phyloP scores from a whole-genome alignment of 2,329 filamentous ascomycete species.

The Curvularia lunata region DNA sequence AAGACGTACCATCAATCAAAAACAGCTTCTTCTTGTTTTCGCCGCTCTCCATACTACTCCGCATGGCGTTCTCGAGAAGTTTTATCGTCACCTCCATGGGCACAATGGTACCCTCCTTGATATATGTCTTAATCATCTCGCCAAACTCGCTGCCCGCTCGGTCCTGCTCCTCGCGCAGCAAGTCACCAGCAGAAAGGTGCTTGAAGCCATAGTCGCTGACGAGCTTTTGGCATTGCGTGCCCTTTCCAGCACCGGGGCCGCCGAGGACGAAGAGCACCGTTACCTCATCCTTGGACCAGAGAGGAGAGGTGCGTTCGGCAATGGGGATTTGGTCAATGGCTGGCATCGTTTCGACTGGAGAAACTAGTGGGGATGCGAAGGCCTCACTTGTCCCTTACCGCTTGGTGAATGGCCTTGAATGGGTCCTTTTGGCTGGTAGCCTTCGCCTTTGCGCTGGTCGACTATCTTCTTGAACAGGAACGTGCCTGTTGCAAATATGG shows the following conservation, averaged over 20 bases:
- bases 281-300: conserved; percentile 76
- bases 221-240: conserved; percentile 90
- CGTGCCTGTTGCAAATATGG: conserved; percentile 56
- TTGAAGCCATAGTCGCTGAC: conserved; percentile 88
- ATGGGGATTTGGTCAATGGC: conserved; percentile 50
- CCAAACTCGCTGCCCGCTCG: conserved; percentile 87
- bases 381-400: conserved; percentile 29
- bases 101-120: conserved; percentile 93
- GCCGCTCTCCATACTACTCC: conserved; percentile 62
- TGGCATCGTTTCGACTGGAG: conserved; percentile 39
- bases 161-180: conserved; percentile 91
- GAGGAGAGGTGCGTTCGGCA: conserved; percentile 63
- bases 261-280: conserved; percentile 97
- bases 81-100: conserved; percentile 99
- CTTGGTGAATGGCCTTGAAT: conserved; percentile 43
- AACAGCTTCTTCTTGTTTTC: conserved; percentile 71
- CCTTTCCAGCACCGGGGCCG: conserved; percentile 93
- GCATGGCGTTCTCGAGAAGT: conserved; percentile 93
- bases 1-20: conserved; percentile 65
- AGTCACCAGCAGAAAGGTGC: conserved; percentile 90
- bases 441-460: conserved; percentile 52
- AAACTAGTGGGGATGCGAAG: conserved; percentile 38
- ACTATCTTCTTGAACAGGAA: conserved; percentile 56
- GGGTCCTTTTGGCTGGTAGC: conserved; percentile 38
- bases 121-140: conserved; percentile 89